Base-by-base conservation (phyloP, 129 eudicot genomes). In the Solidago caesia region DNA sequence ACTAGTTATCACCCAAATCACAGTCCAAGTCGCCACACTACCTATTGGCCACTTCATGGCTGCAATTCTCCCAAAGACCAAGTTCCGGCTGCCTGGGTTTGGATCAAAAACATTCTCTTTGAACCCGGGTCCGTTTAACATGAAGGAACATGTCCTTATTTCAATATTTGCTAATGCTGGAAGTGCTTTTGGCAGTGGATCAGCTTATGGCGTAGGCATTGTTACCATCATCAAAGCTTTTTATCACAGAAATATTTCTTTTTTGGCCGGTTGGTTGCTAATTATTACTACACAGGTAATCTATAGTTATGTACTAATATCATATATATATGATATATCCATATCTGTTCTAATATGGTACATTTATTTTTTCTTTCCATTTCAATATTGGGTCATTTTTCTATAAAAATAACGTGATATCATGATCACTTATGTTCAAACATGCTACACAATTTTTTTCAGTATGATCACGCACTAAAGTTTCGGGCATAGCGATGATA, bases 151-250 rank as follows among this genome's bases (percentile, higher is more conserved):
- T 71, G 98, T 89, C 25, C 87, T 92, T 8, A 92, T 92, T 16
- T 80, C 94, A 0, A 87, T 92, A 27, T 92, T 92, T 76, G 98
- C 98, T 52, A 92, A 92, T 77, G 98, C 96, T 15, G 98, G 98
- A n/a, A 83, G 88, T 59, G 97, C 97, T 12, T 92, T 92, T 13
- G 97, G 97, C 0, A 85, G 56, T 73, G 98, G 98, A 41, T 82
- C 96, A 9, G 92, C 98, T 46, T 92, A 92, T 67, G 98, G 81
- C 0, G 98, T 92, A 15, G 86, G 92, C 27, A 89, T 89, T 80
- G 86, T 92, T 14, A 78, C 76, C 44, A 89, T 92, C 14, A 89
- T 92, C n/a, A 89, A 87, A 72, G 98, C 96, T 26, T 89, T 92
- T 69, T 92, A 92, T 78, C 81, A 75, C 2, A 72, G 96, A 60